Evolutionary conservation across 306 rosid genomes (phyloP), one percentile per base, ranked within the genome.

Genomic region (Macrotyloma uniflorum): DNA sequence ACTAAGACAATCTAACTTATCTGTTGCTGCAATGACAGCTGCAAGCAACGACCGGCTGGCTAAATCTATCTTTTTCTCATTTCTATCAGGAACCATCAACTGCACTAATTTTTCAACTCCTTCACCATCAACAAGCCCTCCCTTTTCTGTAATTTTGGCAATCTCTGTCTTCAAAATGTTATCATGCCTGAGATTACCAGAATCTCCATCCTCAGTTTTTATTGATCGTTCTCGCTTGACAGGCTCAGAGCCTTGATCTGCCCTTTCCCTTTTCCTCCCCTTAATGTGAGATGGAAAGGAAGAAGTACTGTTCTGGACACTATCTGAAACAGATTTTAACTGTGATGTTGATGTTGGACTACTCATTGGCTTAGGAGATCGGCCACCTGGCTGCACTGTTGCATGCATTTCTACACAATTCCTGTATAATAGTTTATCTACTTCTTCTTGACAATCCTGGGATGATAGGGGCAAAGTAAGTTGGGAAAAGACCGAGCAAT

Each of bases 401-500:
- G 88, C 96, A 88, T 88, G 91, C 98, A 91, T 93, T 89, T 89
- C 91, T 75, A 85, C 67, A 74, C 70, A 84, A 38, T 90, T 91
- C 89, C 75, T 91, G 71, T 83, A 67, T 80, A 93, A 84, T 51
- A 91, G 84, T 70, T 89, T 74, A 89, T 88, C 91, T 81, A 91
- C 90, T 90, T 87, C 98, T 88, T 93, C 94, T 81, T 87, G 98
- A 38, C 84, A 93, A 63, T 91, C 91, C 98, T 93, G 88, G 8
- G 32, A 72, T 16, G 10, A 43, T 32, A 42, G 10, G 43, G 33
- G 20, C 71, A 73, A 13, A 22, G 45, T 30, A 36, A 78, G 49
- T 10, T 33, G 20, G 33, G 62, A 14, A 54, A 47, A 63, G 32
- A 61, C 42, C 10, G 43, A 68, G 64, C 54, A 68, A 59, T 7